Evolutionary conservation across 2,329 filamentous ascomycete species (phyloP).

Genomic region (Talaromyces pinophilus): DNA sequence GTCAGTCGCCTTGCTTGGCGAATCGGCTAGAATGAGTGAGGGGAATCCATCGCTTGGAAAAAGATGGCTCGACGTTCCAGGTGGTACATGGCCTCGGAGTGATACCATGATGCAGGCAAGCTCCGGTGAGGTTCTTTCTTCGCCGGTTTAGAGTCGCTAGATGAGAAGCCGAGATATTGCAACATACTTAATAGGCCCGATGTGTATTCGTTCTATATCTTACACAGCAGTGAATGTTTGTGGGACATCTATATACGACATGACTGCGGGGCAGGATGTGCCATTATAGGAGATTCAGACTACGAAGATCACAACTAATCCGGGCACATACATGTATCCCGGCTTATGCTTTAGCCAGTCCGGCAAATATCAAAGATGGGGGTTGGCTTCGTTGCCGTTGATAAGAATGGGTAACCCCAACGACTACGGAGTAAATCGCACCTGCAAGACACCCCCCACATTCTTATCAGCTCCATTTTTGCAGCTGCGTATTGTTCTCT

Average conservation of each 20-base stretch:
- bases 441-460: neutral
- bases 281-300: neutral
- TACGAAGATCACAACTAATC: neutral
- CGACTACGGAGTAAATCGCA: neutral
- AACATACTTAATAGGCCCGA: neutral
- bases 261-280: neutral
- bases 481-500: neutral
- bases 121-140: neutral
- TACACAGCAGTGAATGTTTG: neutral
- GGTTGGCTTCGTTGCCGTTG: neutral
- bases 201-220: neutral
- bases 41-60: slow-evolving; percentile 54
- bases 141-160: neutral
- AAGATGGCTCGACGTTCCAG: slow-evolving; percentile 60
- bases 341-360: neutral
- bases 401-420: neutral
- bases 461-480: neutral
- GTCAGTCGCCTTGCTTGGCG: slow-evolving; percentile 59
- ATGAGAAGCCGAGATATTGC: slow-evolving; percentile 9
- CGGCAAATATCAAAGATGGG: slow-evolving; percentile 2
- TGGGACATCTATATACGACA: neutral
- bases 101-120: slow-evolving; percentile 56
- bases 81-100: slow-evolving; percentile 47
- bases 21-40: slow-evolving; percentile 50
- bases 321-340: neutral